phyloP scores from a whole-genome alignment of 1,284 basidiomycete genomes.

The Volvariella volvacea region DNA sequence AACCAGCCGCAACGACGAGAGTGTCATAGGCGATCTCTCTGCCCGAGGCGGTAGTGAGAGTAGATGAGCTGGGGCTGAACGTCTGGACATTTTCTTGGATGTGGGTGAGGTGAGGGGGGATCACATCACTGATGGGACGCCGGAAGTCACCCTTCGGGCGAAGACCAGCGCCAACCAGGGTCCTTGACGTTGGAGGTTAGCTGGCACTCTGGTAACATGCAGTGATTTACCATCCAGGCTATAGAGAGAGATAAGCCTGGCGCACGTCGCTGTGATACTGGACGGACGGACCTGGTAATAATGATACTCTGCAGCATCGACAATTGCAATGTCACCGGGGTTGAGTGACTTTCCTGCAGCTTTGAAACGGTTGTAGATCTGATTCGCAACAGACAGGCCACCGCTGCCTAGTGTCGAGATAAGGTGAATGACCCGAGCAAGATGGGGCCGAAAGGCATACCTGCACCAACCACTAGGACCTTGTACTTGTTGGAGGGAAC shows the following conservation, averaged over 20 bases:
- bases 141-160: slow-evolving; percentile 64
- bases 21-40: slow-evolving; percentile 77
- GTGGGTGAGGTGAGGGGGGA: slow-evolving; percentile 71
- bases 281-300: slow-evolving; percentile 63
- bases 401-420: slow-evolving; percentile 51
- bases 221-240: slow-evolving; percentile 71
- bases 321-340: slow-evolving; percentile 74
- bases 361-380: slow-evolving; percentile 74
- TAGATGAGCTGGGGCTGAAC: slow-evolving; percentile 74
- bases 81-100: slow-evolving; percentile 70
- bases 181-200: slow-evolving; percentile 44
- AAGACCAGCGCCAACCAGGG: slow-evolving; percentile 87
- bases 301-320: slow-evolving; percentile 74
- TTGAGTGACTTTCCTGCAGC: slow-evolving; percentile 61
- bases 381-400: slow-evolving; percentile 75
- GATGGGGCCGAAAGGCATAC: slow-evolving; percentile 26
- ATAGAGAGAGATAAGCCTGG: slow-evolving; percentile 16
- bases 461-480: slow-evolving; percentile 61
- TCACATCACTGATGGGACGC: slow-evolving; percentile 59
- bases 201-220: background rate
- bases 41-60: slow-evolving; percentile 68
- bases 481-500: slow-evolving; percentile 36
- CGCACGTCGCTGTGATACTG: slow-evolving; percentile 4
- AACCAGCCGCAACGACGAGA: slow-evolving; percentile 84
- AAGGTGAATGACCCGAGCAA: slow-evolving; percentile 1